phyloP scores from a whole-genome alignment of 129 eudicot genomes.

The Silybum marianum region DNA sequence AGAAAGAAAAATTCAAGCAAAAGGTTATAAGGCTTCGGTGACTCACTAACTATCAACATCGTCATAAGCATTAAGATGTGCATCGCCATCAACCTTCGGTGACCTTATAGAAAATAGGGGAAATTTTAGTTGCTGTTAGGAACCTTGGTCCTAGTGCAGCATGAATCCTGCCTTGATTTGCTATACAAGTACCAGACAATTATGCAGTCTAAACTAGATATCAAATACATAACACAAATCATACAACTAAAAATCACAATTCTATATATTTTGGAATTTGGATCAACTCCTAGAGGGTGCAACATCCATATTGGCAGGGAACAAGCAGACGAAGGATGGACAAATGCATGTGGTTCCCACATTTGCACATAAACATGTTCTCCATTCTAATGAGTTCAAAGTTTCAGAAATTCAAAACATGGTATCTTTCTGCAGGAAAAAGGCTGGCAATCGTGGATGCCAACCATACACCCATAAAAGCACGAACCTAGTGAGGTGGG shows the following conservation, averaged over 20 bases:
- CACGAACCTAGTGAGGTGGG: neutral
- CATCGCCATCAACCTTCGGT: neutral
- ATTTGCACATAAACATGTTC: neutral
- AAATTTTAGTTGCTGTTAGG: neutral
- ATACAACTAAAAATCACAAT: neutral
- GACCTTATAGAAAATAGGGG: neutral
- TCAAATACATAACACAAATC: neutral
- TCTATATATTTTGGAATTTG: neutral
- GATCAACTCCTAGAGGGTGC: neutral
- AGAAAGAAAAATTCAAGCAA: neutral
- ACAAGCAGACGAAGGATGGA: neutral
- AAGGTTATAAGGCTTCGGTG: neutral
- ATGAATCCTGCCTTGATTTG: neutral
- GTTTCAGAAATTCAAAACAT: neutral
- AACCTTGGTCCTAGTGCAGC: neutral
- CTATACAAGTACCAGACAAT: neutral
- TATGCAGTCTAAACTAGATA: neutral
- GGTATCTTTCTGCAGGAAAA: neutral
- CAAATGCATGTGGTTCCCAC: neutral
- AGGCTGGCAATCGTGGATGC: neutral
- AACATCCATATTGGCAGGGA: neutral
- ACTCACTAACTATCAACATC: neutral
- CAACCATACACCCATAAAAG: neutral
- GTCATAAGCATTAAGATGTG: neutral
- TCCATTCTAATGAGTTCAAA: neutral